A percentile compares a stretch with the other conserved stretches of the same genome.
Evolutionary conservation across 2,329 filamentous ascomycete genomes (phyloP).

Genomic region (Trichoderma simmonsii): DNA sequence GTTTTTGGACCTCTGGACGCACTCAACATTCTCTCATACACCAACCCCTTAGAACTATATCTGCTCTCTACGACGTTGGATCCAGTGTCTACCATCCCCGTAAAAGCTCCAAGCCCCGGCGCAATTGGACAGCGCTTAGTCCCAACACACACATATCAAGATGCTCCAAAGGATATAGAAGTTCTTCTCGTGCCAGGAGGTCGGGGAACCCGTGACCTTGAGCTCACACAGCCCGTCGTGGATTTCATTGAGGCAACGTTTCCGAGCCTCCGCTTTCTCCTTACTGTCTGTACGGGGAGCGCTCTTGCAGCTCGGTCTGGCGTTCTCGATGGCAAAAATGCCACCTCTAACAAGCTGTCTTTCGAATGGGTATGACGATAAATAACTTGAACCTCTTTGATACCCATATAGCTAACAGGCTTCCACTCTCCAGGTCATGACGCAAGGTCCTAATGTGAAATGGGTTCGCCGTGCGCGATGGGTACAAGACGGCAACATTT

Average conservation of each 20-base stretch:
- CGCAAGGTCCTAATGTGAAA: conserved; percentile 42
- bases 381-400: too few relatives aligned
- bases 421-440: conserved; percentile 28
- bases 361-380: conserved; percentile 35
- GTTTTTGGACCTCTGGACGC: conserved; percentile 40
- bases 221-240: conserved; percentile 26
- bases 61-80: conserved; percentile 29
- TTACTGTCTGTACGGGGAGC: conserved; percentile 63
- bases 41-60: conserved; percentile 25
- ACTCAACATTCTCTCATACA: conserved; percentile 30
- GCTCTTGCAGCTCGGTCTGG: conserved; percentile 53
- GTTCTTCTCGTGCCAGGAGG: conserved; percentile 42
- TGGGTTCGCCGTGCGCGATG: conserved; percentile 59
- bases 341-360: conserved; percentile 59
- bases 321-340: conserved; percentile 52
- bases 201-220: conserved; percentile 28
- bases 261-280: conserved; percentile 45
- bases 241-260: conserved; percentile 44
- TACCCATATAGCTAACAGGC: not conserved
- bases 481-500: conserved; percentile 59
- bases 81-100: conserved; percentile 29
- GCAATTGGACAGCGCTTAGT: conserved; percentile 32
- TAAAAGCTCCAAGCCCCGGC: not conserved
- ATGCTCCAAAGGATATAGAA: conserved; percentile 34
- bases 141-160: conserved; percentile 38